Conservation (phyloP, 2,329 filamentous ascomycete species). For the Penicillium crustosum region DNA sequence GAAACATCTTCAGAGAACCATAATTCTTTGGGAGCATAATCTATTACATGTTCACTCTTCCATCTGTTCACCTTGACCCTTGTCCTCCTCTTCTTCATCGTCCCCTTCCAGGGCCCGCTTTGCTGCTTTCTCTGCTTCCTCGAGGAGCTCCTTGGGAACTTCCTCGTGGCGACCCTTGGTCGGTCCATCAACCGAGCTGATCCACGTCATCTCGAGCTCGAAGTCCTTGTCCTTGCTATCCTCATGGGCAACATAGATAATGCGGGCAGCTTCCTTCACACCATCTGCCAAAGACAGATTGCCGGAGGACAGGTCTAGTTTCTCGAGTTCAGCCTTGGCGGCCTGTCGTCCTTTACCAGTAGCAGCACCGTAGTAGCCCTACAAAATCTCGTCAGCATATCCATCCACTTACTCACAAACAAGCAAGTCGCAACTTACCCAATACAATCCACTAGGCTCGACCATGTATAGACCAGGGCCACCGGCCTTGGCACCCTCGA, state of each 20-base stretch:
- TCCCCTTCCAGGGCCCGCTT: constrained; percentile 87
- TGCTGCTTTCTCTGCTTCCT: constrained; percentile 89
- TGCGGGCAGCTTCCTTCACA: constrained; percentile 92
- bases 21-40: constrained; percentile 20
- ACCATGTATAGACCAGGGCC: constrained; percentile 98
- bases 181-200: constrained; percentile 78
- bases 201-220: constrained; percentile 99
- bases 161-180: constrained; percentile 92
- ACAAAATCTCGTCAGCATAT: constrained; percentile 25
- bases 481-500: constrained; percentile 71
- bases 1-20: constrained; percentile 11
- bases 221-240: constrained; percentile 99
- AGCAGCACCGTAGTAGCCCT: constrained; percentile 95
- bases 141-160: constrained; percentile 83
- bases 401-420: not conserved
- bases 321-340: constrained; percentile 97
- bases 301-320: constrained; percentile 80
- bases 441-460: constrained; percentile 94
- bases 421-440: constrained; percentile 55
- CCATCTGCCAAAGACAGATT: constrained; percentile 78
- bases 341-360: constrained; percentile 96
- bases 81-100: constrained; percentile 76
- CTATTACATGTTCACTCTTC: constrained; percentile 64
- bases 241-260: constrained; percentile 96
- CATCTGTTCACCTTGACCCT: constrained; percentile 73